Evolutionary conservation across 1,284 basidiomycete species (phyloP), one percentile per base, ranked within the genome.

Genomic region (Boletellus deceptivus): DNA sequence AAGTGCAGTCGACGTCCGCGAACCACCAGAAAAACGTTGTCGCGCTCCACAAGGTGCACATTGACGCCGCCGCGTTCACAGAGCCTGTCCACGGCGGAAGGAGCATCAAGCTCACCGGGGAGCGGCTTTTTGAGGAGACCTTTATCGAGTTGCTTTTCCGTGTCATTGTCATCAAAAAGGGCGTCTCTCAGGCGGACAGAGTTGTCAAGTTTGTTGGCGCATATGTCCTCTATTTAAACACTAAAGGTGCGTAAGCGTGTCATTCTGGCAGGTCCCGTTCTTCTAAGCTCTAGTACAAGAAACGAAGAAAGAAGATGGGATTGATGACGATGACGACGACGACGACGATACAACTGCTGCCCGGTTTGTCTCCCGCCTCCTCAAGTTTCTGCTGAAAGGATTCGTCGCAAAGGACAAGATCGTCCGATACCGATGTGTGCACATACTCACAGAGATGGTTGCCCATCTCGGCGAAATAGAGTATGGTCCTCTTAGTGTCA

Each of bases 11-110:
- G 37, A 86, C 91, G 0, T 69, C 86, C 10, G 91, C 94, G 7
- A 94, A 92, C 67, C 94, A 92, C 69, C 82, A 89, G 55, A 98
- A 98, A 78, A 97, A 98, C 71, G 82, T 86, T 53, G 89, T 94
- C 45, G 84, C 87, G 0, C 80, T 98, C 2, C 81, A 89, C 73
- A 93, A 94, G 67, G 71, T 95, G 37, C 93, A 97, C 59, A 62
- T 75, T 17, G 80, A 86, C 57, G 85, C 86, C 25, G 76, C 83
- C 0, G 62, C 71, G 3, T 69, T 88, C 57, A 84, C 77, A 3
- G 79, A 88, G 53, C 50, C 74, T 8, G 67, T 78, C 18, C 74
- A 75, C 22, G 74, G 77, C 54, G 79, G 79, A 6, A 73, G 71
- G 48, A 77, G 73, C 41, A 69, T 78, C 43, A 85, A 82, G 56